Evolutionary conservation across 306 rosid species (phyloP), one percentile per base, ranked within the genome.

Genomic region (Gleditsia sinensis): DNA sequence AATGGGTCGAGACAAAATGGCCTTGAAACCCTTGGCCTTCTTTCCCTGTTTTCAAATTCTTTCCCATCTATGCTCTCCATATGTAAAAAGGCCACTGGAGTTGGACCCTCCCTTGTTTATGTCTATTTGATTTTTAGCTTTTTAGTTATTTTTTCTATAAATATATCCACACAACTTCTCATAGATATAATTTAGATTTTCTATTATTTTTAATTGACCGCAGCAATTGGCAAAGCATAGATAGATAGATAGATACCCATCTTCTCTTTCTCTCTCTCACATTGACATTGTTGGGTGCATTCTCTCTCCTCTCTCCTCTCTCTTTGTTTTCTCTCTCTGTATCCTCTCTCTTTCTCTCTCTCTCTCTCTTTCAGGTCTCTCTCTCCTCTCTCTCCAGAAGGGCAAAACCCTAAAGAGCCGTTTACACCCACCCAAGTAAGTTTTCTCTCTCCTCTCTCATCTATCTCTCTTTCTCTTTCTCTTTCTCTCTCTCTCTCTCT

Each of bases 341-440:
- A 80, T 66, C 74, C 67, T 68, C 53, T 84, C 81, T 66, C 80
- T 77, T 74, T 19, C 72, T 69, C 72, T 70, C 42, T 77, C 23
- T 85, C 76, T 86, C 82, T 83, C 82, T 86, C 85, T 80, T 85
- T 88, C 97, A 70, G 83, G 73, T 79, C 68, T 75, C 83, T 78
- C 77, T 78, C 78, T 83, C 85, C 78, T 83, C 86, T 92, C 97
- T 87, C 97, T 89, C 97, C 98, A 84, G 96, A 89, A 89, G 92
- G 90, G 90, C 89, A 86, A 91, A 93, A 93, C 96, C 96, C 97
- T 89, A 88, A 91, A 91, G 98, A 85, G 91, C 91, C 97, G 97
- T 91, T 89, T 91, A 84, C 96, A 93, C 92, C 96, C 89, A 93
- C 92, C 92, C 86, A 88, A 93, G 98, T 91, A 91, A 93, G 98